Evolutionary conservation across 495 filamentous ascomycete genomes (phyloP), one percentile per base, ranked within the genome.

Genomic region (Aspergillus cavernicola): DNA sequence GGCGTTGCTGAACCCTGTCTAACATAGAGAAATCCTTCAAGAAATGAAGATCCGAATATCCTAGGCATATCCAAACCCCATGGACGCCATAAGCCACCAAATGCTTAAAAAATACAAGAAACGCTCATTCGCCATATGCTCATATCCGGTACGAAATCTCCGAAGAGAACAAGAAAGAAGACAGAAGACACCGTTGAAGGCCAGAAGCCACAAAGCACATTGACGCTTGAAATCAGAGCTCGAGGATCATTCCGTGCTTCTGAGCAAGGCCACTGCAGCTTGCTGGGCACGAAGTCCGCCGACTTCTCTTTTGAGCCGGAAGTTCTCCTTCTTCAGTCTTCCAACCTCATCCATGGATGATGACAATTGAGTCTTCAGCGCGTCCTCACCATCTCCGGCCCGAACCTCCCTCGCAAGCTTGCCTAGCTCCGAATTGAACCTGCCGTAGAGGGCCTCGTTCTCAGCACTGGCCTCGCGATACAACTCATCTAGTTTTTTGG

Each of bases 381-480:
- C 87, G 55, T 88, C 85, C 58, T 88, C 87, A 0, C 82, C 87
- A 32, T 85, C 86, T 19, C 86, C 83, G 5, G 79, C 78, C 61
- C 85, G 86, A 29, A 93, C 78, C 8, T 84, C 86, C 61, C 81
- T 85, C 16, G 89, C 76, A 48, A 97, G 86, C 74, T 89, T 91
- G 47, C 80, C 87, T 40, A 98, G 70, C 65, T 98, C 93, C 20
- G 82, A 79, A 58, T 97, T 96, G 74, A 97, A 96, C 56, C 86
- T 87, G 58, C 92, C 88, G 66, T 97, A 97, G 33, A 97, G 76
- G 42, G 93, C 82, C 69, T 97, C 92, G 57, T 97, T 98, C 74
- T 97, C 93, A 0, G 89, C 89, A 62, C 84, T 92, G 15, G 85
- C 82, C 60, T 96, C 87, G 53, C 90, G 88, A 70, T 95, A 93